These are phyloP conservation scores for Ceratocystis destructans DNA, from an alignment of 2,329 filamentous ascomycete genomes.

Conservation along the genomic window DNA sequence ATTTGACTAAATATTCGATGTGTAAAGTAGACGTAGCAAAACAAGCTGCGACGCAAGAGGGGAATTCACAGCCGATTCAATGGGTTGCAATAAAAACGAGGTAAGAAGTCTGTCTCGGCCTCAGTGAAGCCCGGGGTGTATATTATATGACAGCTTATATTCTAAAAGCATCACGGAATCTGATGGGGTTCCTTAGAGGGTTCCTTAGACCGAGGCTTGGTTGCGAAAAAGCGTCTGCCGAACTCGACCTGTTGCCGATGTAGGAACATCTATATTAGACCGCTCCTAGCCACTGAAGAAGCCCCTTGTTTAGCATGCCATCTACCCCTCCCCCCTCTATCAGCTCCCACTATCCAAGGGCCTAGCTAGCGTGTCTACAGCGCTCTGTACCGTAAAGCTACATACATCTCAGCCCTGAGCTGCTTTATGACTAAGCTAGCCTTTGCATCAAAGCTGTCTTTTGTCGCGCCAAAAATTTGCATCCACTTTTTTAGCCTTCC, in stretches of 20 bases:
- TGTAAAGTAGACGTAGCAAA: not conserved
- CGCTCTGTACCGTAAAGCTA: not conserved
- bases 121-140: not conserved
- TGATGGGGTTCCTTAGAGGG: not conserved
- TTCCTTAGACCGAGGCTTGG: conserved; percentile 12
- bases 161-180: not conserved
- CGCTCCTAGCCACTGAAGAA: conserved; percentile 11
- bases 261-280: conserved; percentile 18
- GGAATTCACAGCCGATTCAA: no score
- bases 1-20: not conserved
- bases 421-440: not conserved
- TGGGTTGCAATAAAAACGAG: not conserved
- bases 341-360: not conserved
- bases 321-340: not conserved
- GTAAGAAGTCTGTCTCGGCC: not conserved
- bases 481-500: conserved; percentile 7
- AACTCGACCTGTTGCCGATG: conserved; percentile 11
- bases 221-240: conserved; percentile 11
- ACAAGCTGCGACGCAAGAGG: not conserved
- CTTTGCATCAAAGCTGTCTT: not conserved
- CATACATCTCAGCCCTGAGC: no score
- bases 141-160: not conserved
- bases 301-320: not conserved
- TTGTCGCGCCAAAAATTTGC: conserved; percentile 10
- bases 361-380: not conserved